Evolutionary conservation across 2,329 filamentous ascomycete species (phyloP).

Genomic region (Fusarium dlaminii): DNA sequence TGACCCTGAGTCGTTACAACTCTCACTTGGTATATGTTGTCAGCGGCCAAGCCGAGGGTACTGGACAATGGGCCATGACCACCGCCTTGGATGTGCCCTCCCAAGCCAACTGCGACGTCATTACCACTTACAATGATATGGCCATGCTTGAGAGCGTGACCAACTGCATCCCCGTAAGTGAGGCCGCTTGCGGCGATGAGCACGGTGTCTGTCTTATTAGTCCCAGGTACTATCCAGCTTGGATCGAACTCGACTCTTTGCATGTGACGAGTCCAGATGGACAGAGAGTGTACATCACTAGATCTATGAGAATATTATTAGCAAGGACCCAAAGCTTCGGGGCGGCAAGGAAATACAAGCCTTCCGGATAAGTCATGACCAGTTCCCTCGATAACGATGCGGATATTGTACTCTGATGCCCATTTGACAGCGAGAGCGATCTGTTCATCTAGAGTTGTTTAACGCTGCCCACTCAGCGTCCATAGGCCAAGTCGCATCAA

Average conservation of each 20-base stretch:
- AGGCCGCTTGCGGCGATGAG: not conserved
- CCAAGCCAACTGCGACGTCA: not conserved
- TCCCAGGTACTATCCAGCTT: not conserved
- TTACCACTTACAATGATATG: not conserved
- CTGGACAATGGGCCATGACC: not conserved
- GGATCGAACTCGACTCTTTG: not conserved
- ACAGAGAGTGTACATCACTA: not conserved
- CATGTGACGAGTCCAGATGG: not conserved
- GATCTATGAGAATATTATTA: not conserved
- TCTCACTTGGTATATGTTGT: not conserved
- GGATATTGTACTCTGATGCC: not conserved
- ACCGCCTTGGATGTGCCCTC: not conserved
- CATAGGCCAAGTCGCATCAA: not conserved
- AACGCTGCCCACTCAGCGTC: not conserved
- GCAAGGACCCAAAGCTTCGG: accelerated
- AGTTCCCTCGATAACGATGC: not conserved
- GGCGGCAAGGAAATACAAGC: not conserved
- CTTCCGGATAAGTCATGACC: not conserved
- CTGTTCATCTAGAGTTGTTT: not conserved
- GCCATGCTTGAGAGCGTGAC: not conserved
- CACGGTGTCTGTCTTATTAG: not conserved
- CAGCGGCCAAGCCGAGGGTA: not conserved
- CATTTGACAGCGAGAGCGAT: not conserved
- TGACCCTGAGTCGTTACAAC: not conserved
- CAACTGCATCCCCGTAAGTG: not conserved